These are phyloP conservation scores for Ploettnerulaceae sp. DNA, from an alignment of 2,329 filamentous ascomycete genomes.

Conservation along the genomic window DNA sequence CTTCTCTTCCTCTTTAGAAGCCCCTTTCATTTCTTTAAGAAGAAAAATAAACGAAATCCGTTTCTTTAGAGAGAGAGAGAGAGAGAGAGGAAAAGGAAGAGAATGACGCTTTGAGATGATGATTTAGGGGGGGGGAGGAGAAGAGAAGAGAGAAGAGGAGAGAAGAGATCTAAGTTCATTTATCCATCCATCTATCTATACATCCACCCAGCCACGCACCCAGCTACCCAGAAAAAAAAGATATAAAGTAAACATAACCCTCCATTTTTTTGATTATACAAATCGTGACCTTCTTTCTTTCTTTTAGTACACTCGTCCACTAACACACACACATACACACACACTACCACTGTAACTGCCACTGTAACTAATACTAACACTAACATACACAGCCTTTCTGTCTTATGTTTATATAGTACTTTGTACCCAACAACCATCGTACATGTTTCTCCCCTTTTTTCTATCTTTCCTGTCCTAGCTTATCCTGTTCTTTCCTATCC, in stretches of 20 bases:
- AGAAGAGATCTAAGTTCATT: no score
- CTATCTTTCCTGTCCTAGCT: neutral
- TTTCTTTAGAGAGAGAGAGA: constrained; percentile 27
- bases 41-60: no score
- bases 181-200: neutral
- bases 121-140: neutral
- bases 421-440: no score
- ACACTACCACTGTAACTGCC: no score
- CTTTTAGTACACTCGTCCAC: neutral
- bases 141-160: neutral
- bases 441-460: neutral
- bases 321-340: neutral
- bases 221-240: no score
- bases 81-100: constrained; percentile 18
- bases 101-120: constrained; percentile 27
- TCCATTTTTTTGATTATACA: no score
- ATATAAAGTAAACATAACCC: no score
- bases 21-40: no score
- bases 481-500: neutral
- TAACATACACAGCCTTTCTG: no score
- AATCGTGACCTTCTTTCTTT: constrained; percentile 4
- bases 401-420: no score
- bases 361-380: no score
- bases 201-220: constrained; percentile 12
- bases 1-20: no score